phyloP scores from a whole-genome alignment of 1,284 basidiomycete species.

The Tylopilus sp. region DNA sequence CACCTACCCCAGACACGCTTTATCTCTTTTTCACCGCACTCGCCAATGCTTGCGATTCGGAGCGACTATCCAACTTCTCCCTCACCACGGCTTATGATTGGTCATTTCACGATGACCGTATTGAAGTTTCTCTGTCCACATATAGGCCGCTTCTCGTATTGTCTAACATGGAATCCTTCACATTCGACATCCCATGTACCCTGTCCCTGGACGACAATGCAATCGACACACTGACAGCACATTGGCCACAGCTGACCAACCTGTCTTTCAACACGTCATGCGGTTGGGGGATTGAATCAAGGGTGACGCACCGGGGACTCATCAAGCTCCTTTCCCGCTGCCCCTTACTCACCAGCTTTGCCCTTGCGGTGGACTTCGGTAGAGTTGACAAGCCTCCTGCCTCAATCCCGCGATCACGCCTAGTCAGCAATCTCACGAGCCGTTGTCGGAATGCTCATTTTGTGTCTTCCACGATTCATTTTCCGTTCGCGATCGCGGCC shows the following conservation, averaged over 20 bases:
- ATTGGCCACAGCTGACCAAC: slow-evolving; percentile 27
- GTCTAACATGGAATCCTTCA: slow-evolving; percentile 20
- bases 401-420: slow-evolving; percentile 3
- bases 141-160: slow-evolving; percentile 31
- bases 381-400: slow-evolving; percentile 19
- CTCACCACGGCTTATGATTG: slow-evolving; percentile 14
- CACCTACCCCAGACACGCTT: slow-evolving; percentile 28
- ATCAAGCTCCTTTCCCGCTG: slow-evolving; percentile 28
- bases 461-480: slow-evolving; percentile 30
- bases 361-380: slow-evolving; percentile 31
- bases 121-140: slow-evolving; percentile 23
- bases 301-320: slow-evolving; percentile 32
- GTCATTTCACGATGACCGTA: not conserved
- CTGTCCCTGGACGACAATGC: slow-evolving; percentile 27
- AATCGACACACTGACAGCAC: slow-evolving; percentile 25
- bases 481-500: slow-evolving; percentile 30
- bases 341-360: slow-evolving; percentile 8
- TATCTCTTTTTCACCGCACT: slow-evolving; percentile 35
- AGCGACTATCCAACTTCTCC: slow-evolving; percentile 25
- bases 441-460: slow-evolving; percentile 23
- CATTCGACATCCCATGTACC: slow-evolving; percentile 30
- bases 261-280: slow-evolving; percentile 29
- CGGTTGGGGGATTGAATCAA: slow-evolving; percentile 29
- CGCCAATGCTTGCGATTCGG: slow-evolving; percentile 20
- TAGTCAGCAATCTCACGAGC: slow-evolving; percentile 18